Conservation (phyloP, 176 grass and related monocot species). For the Poa pratensis region DNA sequence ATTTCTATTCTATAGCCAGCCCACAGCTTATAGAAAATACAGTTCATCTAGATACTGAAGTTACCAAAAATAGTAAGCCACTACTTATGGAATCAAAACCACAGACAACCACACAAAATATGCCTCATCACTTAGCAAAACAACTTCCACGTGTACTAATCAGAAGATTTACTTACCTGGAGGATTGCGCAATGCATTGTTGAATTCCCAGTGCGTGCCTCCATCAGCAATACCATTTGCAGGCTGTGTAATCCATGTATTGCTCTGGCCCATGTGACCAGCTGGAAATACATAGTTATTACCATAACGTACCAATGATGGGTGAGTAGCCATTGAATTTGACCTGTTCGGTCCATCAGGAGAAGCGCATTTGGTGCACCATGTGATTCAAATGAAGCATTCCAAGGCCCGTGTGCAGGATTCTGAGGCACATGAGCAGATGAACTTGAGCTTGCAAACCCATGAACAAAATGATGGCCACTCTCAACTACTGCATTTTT, state of each 20-base stretch:
- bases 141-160: constrained; percentile 9
- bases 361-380: constrained; percentile 45
- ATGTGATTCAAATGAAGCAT: constrained; percentile 47
- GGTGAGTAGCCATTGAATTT: constrained; percentile 36
- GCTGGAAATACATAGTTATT: constrained; percentile 51
- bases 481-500: constrained; percentile 51
- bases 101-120: neutral
- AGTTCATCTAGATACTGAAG: neutral
- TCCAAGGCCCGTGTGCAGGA: constrained; percentile 46
- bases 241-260: constrained; percentile 59
- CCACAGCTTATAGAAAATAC: constrained; percentile 23
- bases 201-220: constrained; percentile 49
- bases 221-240: constrained; percentile 47
- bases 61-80: constrained; percentile 23
- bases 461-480: constrained; percentile 49
- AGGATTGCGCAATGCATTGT: constrained; percentile 40
- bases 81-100: constrained; percentile 28
- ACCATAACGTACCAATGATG: constrained; percentile 43
- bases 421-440: constrained; percentile 52
- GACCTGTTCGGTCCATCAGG: constrained; percentile 28
- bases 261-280: constrained; percentile 41
- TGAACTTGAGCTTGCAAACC: constrained; percentile 61
- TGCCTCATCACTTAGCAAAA: constrained; percentile 19
- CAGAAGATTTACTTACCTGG: constrained; percentile 50
- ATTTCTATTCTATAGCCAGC: constrained; percentile 20